phyloP scores from a whole-genome alignment of 1,139 yeast genomes.

The Candida tropicalis region DNA sequence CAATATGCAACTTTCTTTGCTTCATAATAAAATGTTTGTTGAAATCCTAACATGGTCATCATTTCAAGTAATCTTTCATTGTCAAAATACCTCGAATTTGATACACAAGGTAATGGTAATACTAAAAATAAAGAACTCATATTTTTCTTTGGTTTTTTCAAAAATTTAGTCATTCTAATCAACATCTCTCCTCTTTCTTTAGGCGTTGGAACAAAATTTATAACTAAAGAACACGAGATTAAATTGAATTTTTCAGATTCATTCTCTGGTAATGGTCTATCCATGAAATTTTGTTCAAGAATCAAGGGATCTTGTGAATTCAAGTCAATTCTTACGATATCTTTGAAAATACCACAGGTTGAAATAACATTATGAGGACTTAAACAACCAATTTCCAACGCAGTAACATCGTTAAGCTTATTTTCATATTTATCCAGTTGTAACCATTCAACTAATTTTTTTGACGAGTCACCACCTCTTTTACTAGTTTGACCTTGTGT shows the following conservation, averaged over 20 bases:
- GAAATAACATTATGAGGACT: conserved; percentile 72
- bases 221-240: conserved; percentile 81
- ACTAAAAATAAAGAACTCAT: conserved; percentile 65
- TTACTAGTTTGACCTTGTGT: conserved; percentile 74
- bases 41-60: conserved; percentile 63
- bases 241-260: conserved; percentile 56
- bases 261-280: conserved; percentile 59
- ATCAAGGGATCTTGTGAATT: conserved; percentile 78
- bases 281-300: conserved; percentile 80
- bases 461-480: conserved; percentile 92
- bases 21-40: conserved; percentile 47
- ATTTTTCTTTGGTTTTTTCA: conserved; percentile 34
- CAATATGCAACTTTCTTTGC: conserved; percentile 81
- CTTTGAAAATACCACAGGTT: conserved; percentile 48
- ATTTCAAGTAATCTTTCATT: conserved; percentile 45
- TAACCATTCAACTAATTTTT: conserved; percentile 71
- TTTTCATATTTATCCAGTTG: conserved; percentile 18
- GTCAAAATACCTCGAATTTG: conserved; percentile 78
- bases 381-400: conserved; percentile 84
- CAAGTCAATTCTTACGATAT: conserved; percentile 70
- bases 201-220: conserved; percentile 84
- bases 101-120: conserved; percentile 82
- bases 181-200: conserved; percentile 78
- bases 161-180: conserved; percentile 56
- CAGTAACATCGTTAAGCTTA: conserved; percentile 27